Percentiles rank a stretch among this genome's conserved stretches.
Conservation (phyloP, 2,329 filamentous ascomycete genomes). For the Tolypocladium guangdongense region DNA sequence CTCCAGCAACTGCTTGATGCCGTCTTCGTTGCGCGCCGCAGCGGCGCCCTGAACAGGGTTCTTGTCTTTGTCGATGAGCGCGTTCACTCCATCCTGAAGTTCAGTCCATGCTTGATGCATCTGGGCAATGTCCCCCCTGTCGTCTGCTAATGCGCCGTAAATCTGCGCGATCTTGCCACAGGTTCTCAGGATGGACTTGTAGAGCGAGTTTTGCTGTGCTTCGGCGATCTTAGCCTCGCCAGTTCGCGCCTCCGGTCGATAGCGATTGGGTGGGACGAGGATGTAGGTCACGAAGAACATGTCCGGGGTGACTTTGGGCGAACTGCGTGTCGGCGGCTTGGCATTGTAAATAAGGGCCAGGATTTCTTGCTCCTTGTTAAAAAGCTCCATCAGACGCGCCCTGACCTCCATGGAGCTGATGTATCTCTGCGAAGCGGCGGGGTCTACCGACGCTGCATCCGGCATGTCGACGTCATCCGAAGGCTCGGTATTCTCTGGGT, state of each 20-base stretch:
- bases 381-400: conserved; percentile 66
- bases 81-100: conserved; percentile 83
- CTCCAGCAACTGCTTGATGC: conserved; percentile 94
- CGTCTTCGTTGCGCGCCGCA: conserved; percentile 71
- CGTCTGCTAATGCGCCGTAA: conserved; percentile 39
- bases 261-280: conserved; percentile 85
- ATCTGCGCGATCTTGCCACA: conserved; percentile 67
- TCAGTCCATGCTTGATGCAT: conserved; percentile 73
- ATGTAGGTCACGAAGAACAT: conserved; percentile 92
- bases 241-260: conserved; percentile 74
- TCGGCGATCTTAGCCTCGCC: conserved; percentile 76
- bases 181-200: conserved; percentile 70
- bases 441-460: conserved; percentile 18
- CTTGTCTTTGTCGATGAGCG: conserved; percentile 81
- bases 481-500: conserved; percentile 36
- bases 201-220: conserved; percentile 76
- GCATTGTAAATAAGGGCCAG: conserved; percentile 77
- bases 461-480: conserved; percentile 20
- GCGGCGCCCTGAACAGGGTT: conserved; percentile 73
- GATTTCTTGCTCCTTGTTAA: conserved; percentile 78
- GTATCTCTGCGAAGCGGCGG: conserved; percentile 49
- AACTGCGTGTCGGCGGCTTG: conserved; percentile 48
- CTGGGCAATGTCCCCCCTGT: conserved; percentile 47
- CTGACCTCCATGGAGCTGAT: conserved; percentile 76
- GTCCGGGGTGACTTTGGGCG: conserved; percentile 54